These are phyloP conservation scores for Arachis hypogaea DNA, from an alignment of 306 rosid species.

Conservation along the genomic window DNA sequence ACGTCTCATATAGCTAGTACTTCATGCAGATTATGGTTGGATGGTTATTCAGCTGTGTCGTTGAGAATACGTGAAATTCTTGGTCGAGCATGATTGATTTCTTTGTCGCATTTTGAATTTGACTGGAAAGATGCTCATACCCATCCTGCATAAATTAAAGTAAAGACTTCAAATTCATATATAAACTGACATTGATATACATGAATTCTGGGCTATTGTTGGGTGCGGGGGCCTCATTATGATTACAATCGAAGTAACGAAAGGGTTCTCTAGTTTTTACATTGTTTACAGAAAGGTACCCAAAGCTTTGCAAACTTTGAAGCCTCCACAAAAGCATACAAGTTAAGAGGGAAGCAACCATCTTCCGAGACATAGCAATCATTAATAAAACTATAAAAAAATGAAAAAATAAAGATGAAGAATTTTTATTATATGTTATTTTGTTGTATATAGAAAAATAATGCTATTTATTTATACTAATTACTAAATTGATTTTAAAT, in stretches of 20 bases:
- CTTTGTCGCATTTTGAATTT: conserved; percentile 43
- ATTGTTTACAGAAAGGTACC: conserved; percentile 58
- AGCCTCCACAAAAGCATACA: conserved; percentile 50
- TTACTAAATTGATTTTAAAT: no score
- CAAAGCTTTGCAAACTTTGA: conserved; percentile 52
- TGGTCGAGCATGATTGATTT: conserved; percentile 13
- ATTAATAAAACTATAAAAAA: no score
- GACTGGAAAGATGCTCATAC: conserved; percentile 48
- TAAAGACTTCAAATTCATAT: no score
- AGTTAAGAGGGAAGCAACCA: conserved; percentile 48
- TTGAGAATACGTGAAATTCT: conserved; percentile 51
- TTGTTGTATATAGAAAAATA: conserved; percentile 39
- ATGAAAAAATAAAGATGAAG: no score
- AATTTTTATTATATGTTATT: neutral
- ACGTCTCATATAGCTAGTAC: neutral
- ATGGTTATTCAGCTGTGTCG: conserved; percentile 45
- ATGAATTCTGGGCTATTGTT: conserved; percentile 16
- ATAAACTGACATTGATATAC: neutral
- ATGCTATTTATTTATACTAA: no score
- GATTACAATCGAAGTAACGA: conserved; percentile 39
- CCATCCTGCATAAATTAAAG: conserved; percentile 47
- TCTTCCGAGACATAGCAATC: conserved; percentile 64
- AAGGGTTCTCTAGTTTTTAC: conserved; percentile 57
- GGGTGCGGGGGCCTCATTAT: neutral
- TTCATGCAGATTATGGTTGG: conserved; percentile 51